Base-by-base conservation (phyloP, 2,329 filamentous ascomycete genomes). In the Fusarium haematococcum region DNA sequence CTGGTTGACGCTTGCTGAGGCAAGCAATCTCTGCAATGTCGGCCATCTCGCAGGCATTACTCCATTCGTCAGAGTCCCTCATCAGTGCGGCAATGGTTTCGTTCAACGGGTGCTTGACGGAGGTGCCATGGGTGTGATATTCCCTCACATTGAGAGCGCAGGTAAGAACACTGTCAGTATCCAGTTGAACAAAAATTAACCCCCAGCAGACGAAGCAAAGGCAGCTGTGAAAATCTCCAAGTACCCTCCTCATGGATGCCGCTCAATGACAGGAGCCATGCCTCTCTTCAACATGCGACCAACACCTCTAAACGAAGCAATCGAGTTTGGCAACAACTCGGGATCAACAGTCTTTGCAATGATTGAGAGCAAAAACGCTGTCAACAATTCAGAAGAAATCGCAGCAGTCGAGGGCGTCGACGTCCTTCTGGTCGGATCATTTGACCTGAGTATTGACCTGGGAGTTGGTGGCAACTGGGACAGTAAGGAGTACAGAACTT, bases 201-300 rank as follows among this genome's bases (percentile, higher is more conserved):
- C 9, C 6, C 1, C 6, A 6, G 2, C 23, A 58, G 89, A 75
- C 60, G 85, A 86, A 0, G 83, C 84, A 2, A 82, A 83, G 2
- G 82, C 78, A 2, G 85, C 85, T 0, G 84, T 87, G 2, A 81
- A 41, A 4, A 86, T 63, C 4, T 85, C 70, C 18, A 80, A 80
- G 43, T 79, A 76, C 8, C 78, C 78, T 3, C 77, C 78, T 2
- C 30, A 61, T 10, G 78, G 78, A 2, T 69, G 67, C n/a, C 70
- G 78, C 3, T 79, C 77, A 10, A 75, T 79, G 62, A 79, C 75
- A 8, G 78, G 77, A 2, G 63, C 67, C 2, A 59, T 77, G 52
- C 76, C 78, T 2, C 20, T 75, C 4, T 78, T 80, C 67, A 73
- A 68, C 23, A 67, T 78, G 23, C 63, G 67, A 25, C 56, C 68